Evolutionary conservation across 495 filamentous ascomycete species (phyloP).

Genomic region (Penicillium manginii): DNA sequence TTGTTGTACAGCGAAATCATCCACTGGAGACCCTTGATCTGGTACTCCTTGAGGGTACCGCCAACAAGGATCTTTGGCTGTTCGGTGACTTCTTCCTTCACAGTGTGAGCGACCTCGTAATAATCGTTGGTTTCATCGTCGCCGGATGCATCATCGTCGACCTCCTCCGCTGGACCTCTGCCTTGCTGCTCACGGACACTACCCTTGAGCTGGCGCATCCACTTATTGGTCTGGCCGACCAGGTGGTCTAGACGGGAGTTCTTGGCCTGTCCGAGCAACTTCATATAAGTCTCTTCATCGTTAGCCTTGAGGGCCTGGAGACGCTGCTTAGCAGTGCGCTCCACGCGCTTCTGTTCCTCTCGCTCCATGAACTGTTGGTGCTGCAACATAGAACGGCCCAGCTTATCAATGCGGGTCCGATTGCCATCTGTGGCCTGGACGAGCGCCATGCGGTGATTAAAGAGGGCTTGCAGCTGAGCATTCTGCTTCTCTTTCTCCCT

Average conservation of each 20-base stretch:
- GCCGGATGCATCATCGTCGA: conserved; percentile 57
- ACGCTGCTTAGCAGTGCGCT: conserved; percentile 98
- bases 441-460: conserved; percentile 71
- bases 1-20: conserved; percentile 99
- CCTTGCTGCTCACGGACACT: conserved; percentile 92
- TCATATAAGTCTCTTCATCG: conserved; percentile 98
- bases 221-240: conserved; percentile 93
- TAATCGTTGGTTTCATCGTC: conserved; percentile 87
- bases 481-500: conserved; percentile 95
- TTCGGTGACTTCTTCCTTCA: conserved; percentile 83
- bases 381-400: conserved; percentile 81
- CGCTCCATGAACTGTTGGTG: conserved; percentile 97
- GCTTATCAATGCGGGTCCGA: conserved; percentile 72
- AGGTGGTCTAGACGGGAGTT: conserved; percentile 98
- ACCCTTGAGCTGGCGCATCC: conserved; percentile 90
- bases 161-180: conserved; percentile 63
- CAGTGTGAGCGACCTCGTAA: conserved; percentile 94
- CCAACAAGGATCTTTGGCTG: conserved; percentile 88
- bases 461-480: conserved; percentile 78
- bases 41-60: conserved; percentile 94
- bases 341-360: conserved; percentile 96
- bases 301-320: conserved; percentile 97
- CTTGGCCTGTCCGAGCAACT: conserved; percentile 95
- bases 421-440: conserved; percentile 57
- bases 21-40: conserved; percentile 97